Evolutionary conservation across 1,284 basidiomycete genomes (phyloP), one percentile per base, ranked within the genome.

Genomic region (Malassezia restricta): DNA sequence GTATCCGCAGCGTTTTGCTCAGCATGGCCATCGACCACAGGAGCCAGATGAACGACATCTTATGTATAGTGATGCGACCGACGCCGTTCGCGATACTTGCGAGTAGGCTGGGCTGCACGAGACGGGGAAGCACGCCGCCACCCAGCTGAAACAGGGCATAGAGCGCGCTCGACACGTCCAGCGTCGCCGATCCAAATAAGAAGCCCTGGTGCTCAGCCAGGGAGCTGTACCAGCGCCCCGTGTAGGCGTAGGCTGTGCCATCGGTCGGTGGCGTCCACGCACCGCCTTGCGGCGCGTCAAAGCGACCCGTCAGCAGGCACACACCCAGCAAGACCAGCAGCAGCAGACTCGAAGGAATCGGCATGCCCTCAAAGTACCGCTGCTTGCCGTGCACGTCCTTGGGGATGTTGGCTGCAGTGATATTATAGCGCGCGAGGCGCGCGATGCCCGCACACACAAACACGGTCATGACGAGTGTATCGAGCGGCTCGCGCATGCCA

Each of bases 391-490:
- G 78, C 5, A 74, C 75, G 71, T 92, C 87, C 74, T 92, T 90
- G 1, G 94, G 94, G 28, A 96, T 80, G 42, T 88, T 78, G 2
- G 94, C 94, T 45, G 94, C 91, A 0, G 94, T 98, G 11, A 91
- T 94, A 74, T 99, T 99, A 80, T 96, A 99, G 37, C 94, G 82
- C 6, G 92, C 92, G 43, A 98, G 83, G 43, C 92, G 83, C 20
- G 94, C 94, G 49, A 99, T 82, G 35, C 94, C 94, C 71, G 86
- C 87, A 70, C 92, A 96, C 61, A 96, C 87, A 75, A 96, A 98
- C 42, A 82, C 79, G 8, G 91, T 85, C 33, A 99, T 79, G 52
- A 84, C 78, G 53, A 92, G 78, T 1, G 86, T 85, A 77, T 99
- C 92, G 52, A 95, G 80, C 50, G 85, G 84, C 8, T 86, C 87